phyloP scores from a whole-genome alignment of 441 rosid species.

The Mallotus japonicus region DNA sequence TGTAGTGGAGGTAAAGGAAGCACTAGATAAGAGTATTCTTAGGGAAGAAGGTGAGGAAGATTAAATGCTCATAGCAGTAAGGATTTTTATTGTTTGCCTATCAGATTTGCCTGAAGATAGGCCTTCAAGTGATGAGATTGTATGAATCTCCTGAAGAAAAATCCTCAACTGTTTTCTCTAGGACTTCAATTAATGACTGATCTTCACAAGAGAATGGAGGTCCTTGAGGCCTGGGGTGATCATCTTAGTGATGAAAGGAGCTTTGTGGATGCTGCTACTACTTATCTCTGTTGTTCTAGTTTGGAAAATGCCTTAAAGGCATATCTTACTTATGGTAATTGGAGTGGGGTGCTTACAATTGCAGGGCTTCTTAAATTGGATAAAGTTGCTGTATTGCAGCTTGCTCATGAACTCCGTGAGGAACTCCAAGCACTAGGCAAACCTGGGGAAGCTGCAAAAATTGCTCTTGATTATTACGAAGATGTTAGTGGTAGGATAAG shows the following conservation, averaged over 20 bases:
- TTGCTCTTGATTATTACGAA: conserved; percentile 77
- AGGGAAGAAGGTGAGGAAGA: conserved; percentile 96
- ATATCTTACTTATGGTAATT: conserved; percentile 75
- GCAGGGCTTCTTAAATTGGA: conserved; percentile 76
- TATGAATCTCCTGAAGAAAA: conserved; percentile 73
- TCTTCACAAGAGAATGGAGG: conserved; percentile 49
- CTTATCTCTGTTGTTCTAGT: conserved; percentile 70
- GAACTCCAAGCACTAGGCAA: conserved; percentile 93
- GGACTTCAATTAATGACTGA: conserved; percentile 73
- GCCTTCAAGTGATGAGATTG: conserved; percentile 95
- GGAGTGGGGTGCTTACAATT: conserved; percentile 85
- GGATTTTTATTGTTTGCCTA: conserved; percentile 81
- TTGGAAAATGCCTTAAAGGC: conserved; percentile 83
- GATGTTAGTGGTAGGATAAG: conserved; percentile 64
- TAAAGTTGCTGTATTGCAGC: conserved; percentile 57
- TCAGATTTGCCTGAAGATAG: conserved; percentile 87
- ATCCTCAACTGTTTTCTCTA: conserved; percentile 79
- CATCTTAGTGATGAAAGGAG: conserved; percentile 67
- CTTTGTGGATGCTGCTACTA: conserved; percentile 84
- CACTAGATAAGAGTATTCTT: conserved; percentile 74
- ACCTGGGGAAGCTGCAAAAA: conserved; percentile 91
- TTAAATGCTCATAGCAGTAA: conserved; percentile 92
- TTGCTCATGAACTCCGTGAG: conserved; percentile 82
- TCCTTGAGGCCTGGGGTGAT: conserved; percentile 93
- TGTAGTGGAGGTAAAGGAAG: conserved; percentile 33